Conservation (phyloP, 2,329 filamentous ascomycete species). For the Mariannaea elegans region DNA sequence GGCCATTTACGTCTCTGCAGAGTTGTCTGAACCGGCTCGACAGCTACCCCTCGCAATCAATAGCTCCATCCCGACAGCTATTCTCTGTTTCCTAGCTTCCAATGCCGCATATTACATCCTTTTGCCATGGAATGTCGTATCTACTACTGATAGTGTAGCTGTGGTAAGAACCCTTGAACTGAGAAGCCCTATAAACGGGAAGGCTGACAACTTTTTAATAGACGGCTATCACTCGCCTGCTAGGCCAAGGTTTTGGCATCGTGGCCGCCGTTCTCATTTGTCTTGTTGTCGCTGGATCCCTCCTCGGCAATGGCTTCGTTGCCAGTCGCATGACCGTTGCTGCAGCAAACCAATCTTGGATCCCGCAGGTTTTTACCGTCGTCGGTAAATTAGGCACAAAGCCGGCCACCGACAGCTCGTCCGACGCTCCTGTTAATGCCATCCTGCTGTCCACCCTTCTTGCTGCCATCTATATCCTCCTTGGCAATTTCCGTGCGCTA, state of each 20-base stretch:
- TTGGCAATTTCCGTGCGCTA: constrained; percentile 68
- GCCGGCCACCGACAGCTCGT: constrained; percentile 32
- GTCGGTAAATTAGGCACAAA: constrained; percentile 53
- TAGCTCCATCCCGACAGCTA: constrained; percentile 66
- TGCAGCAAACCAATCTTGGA: constrained; percentile 62
- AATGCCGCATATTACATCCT: constrained; percentile 71
- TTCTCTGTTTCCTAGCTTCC: constrained; percentile 66
- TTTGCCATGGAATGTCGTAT: constrained; percentile 66
- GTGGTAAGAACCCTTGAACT: constrained; percentile 56
- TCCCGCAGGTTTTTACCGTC: constrained; percentile 55
- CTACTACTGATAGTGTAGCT: constrained; percentile 68
- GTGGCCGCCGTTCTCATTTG: constrained; percentile 65
- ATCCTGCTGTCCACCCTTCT: constrained; percentile 59
- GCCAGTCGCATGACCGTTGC: constrained; percentile 69
- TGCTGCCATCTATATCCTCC: constrained; percentile 65
- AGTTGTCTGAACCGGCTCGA: constrained; percentile 58
- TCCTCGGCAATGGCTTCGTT: constrained; percentile 71
- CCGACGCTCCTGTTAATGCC: constrained; percentile 64
- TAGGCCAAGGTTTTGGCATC: constrained; percentile 63
- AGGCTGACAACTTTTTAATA: constrained; percentile 33
- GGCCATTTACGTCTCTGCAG: constrained; percentile 65
- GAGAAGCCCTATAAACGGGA: not conserved
- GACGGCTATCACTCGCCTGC: constrained; percentile 63
- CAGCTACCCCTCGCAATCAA: constrained; percentile 70
- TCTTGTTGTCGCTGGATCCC: constrained; percentile 67